Conservation (phyloP, 495 filamentous ascomycete species). For the Penicillium dipodomyicola region DNA sequence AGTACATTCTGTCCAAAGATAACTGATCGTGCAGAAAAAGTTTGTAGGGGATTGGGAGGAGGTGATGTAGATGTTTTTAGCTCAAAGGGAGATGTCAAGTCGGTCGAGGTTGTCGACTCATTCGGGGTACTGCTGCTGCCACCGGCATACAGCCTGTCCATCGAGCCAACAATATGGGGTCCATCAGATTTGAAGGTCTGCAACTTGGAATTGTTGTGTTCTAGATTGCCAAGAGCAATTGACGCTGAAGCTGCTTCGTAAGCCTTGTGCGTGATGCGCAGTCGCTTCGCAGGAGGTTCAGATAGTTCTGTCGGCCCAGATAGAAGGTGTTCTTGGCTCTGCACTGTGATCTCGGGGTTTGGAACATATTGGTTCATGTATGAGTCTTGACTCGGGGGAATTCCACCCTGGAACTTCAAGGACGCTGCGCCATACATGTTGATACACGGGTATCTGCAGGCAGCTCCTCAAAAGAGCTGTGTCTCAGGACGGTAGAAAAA, state of each 20-base stretch:
- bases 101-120: slow-evolving; percentile 31
- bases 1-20: slow-evolving; percentile 13
- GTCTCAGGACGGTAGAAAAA: neutral
- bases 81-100: slow-evolving; percentile 25
- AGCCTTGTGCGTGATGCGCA: slow-evolving; percentile 16
- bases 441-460: slow-evolving; percentile 12
- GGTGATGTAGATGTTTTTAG: slow-evolving; percentile 35
- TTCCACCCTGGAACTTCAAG: slow-evolving; percentile 15
- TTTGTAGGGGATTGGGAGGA: slow-evolving; percentile 19
- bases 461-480: neutral
- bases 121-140: slow-evolving; percentile 29
- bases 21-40: slow-evolving; percentile 18
- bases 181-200: slow-evolving; percentile 6
- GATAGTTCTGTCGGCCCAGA: slow-evolving; percentile 6
- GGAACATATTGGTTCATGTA: slow-evolving; percentile 15
- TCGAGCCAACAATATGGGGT: neutral
- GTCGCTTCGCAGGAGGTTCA: slow-evolving; percentile 22
- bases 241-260: slow-evolving; percentile 9
- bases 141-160: slow-evolving; percentile 21
- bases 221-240: neutral
- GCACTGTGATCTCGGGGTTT: slow-evolving; percentile 10
- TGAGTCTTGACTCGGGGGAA: slow-evolving; percentile 14
- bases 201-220: neutral
- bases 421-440: slow-evolving; percentile 20
- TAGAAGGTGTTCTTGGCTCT: neutral